Conservation (phyloP, 805 yeast genomes). For the Wickerhamiella azyma region DNA sequence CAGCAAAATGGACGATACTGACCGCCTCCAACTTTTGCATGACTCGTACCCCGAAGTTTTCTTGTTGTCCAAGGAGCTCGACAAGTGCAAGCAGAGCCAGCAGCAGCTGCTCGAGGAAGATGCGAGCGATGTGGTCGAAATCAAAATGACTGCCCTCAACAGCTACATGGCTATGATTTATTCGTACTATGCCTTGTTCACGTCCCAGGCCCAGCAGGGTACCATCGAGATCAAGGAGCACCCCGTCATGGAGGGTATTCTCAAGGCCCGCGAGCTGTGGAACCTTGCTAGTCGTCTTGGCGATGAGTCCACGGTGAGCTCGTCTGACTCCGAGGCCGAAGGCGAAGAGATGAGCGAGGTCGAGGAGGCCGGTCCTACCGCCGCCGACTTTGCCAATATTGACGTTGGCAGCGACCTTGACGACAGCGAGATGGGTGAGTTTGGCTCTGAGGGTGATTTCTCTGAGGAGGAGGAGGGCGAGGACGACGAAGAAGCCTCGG, state of each 20-base stretch:
- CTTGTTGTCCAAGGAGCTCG: constrained; percentile 57
- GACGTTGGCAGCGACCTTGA: constrained; percentile 2
- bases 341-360: constrained; percentile 7
- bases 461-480: constrained; percentile 22
- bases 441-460: constrained; percentile 21
- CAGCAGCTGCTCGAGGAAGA: constrained; percentile 13
- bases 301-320: constrained; percentile 3
- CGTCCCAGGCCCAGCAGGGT: constrained; percentile 39
- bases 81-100: constrained; percentile 26
- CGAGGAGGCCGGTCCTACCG: not conserved
- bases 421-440: constrained; percentile 11
- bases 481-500: constrained; percentile 16
- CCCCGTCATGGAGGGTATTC: constrained; percentile 75
- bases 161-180: constrained; percentile 68
- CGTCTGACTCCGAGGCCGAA: constrained; percentile 10
- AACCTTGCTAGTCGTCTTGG: constrained; percentile 53
- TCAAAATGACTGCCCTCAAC: constrained; percentile 57
- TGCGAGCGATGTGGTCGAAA: constrained; percentile 14
- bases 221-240: constrained; percentile 65
- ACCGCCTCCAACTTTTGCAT: constrained; percentile 40
- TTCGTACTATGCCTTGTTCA: constrained; percentile 64
- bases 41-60: constrained; percentile 70
- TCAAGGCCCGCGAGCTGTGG: constrained; percentile 79
- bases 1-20: constrained; percentile 37
- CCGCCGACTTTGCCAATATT: not conserved